Conservation (phyloP, 139 green algal species). For the Micractinium conductrix region DNA sequence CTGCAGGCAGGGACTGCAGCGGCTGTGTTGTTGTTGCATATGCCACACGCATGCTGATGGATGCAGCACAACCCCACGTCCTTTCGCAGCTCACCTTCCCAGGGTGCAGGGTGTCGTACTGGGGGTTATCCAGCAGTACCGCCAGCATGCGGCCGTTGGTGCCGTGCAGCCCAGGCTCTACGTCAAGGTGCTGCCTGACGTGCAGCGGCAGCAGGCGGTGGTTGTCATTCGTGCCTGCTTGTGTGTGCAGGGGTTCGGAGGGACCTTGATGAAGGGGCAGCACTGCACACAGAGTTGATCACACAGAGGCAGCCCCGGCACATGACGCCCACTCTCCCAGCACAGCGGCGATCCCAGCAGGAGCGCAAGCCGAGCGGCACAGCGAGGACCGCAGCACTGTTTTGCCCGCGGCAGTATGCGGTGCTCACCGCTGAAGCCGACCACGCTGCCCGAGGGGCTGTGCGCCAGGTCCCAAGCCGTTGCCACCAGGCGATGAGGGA, state of each 20-base stretch:
- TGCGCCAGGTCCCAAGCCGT: slow-evolving; percentile 66
- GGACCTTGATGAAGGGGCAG: too few species aligned
- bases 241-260: not conserved
- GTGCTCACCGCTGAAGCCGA: slow-evolving; percentile 13
- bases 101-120: slow-evolving; percentile 25
- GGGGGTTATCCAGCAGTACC: slow-evolving; percentile 45
- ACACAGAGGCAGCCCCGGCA: too few species aligned
- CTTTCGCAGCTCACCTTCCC: not conserved
- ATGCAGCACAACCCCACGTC: not conserved
- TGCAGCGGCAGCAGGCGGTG: slow-evolving; percentile 62
- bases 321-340: too few species aligned
- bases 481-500: slow-evolving; percentile 44
- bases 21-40: too few species aligned
- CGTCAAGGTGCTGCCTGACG: slow-evolving; percentile 46
- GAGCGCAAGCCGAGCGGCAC: too few species aligned
- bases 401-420: too few species aligned
- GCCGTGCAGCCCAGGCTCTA: slow-evolving; percentile 36
- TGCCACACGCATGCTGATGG: not conserved
- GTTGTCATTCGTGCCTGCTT: slow-evolving; percentile 67
- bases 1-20: too few species aligned
- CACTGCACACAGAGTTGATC: too few species aligned
- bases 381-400: too few species aligned
- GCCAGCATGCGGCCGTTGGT: slow-evolving; percentile 75
- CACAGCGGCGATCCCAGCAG: too few species aligned
- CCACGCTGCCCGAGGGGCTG: slow-evolving; percentile 14